Evolutionary conservation across 164 flowering plant species (phyloP), one percentile per base, ranked within the genome.

Genomic region (Tetrastigma voinierianum): DNA sequence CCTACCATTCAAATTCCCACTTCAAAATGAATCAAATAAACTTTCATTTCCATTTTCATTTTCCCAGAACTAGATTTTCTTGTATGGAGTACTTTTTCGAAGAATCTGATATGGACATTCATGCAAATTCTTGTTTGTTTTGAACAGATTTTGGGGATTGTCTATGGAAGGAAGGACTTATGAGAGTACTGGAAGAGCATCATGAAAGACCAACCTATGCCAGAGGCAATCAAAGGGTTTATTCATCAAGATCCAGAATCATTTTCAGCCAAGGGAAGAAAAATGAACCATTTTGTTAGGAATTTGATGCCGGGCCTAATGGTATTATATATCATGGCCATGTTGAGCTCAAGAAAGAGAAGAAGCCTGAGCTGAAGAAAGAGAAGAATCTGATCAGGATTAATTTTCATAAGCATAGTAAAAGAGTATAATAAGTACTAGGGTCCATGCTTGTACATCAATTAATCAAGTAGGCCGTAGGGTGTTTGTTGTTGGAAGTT

Each of bases 111-210:
- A n/a, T n/a, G n/a, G n/a, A 32, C 65, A 54, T 25, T 18, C 18
- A 8, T 19, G 4, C 65, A 49, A 58, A 21, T 54, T 40, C 32
- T 49, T 20, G 18, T 25, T 53, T 23, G 16, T 32, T 16, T 54
- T 55, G 56, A 45, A n/a, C 62, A 77, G 77, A 9, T 72, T 60
- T 59, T n/a, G 1, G 49, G 52, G 48, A 19, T 51, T 24, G 51
- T 3, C 18, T 32, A 62, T 64, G 82, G 72, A 66, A 81, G 82
- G 66, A 65, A 61, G 11, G 70, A 44, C 16, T 76, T 71, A 4
- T 71, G 49, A 51, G 77, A 77, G 2, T 79, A 79, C 51, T 79
- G 85, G 85, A 75, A 77, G 61, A 61, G 23, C 17, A 46, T 71
- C 4, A 74, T 76, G 80, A 76, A 70, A 16, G 80, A 66, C 44